Evolutionary conservation across 768 basidiomycete genomes (phyloP), one percentile per base, ranked within the genome.

Genomic region (Chlorophyllum brunneum): DNA sequence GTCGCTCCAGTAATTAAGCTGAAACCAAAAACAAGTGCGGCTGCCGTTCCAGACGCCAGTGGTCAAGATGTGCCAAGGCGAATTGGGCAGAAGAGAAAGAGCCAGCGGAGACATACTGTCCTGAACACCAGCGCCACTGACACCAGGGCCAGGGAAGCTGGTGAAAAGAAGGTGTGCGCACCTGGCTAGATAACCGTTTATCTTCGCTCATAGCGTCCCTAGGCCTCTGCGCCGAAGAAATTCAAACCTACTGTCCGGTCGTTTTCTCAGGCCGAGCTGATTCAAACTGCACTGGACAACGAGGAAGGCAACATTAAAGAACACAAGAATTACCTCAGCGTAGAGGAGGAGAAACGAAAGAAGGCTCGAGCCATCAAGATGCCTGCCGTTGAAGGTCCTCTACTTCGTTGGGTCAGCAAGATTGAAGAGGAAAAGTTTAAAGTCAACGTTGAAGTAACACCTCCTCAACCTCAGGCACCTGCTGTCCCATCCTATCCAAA

Each of bases 231-330:
- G 30, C 80, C 85, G 1, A 89, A 83, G 69, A 86, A 84, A 59
- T 62, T 67, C 5, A 87, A 82, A 61, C 65, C 67, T 2, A 74
- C 72, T 48, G 73, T 69, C 20, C 82, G 75, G 26, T 65, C 70
- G 4, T 78, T 75, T 38, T 90, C 90, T 0, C 92, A 95, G 61
- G 86, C 80, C n/a, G 88, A 94, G 59, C 78, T 94, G 6, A 86
- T 95, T 51, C 83, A 82, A 2, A 81, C 81, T 5, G 92, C 92
- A 0, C 78, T 94, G 15, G 88, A 92, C 59, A 90, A 84, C 47
- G 92, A 94, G 65, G 92, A 92, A 65, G 83, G 85, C 0, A 95
- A 95, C 63, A 82, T 85, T 18, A 74, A 76, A 4, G 84, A 90
- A 41, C 88, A 94, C 56, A 74, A 80, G 30, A 80, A 92, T 58